These are phyloP conservation scores for Botryotinia globosa DNA, from an alignment of 2,329 filamentous ascomycete genomes.

Conservation along the genomic window DNA sequence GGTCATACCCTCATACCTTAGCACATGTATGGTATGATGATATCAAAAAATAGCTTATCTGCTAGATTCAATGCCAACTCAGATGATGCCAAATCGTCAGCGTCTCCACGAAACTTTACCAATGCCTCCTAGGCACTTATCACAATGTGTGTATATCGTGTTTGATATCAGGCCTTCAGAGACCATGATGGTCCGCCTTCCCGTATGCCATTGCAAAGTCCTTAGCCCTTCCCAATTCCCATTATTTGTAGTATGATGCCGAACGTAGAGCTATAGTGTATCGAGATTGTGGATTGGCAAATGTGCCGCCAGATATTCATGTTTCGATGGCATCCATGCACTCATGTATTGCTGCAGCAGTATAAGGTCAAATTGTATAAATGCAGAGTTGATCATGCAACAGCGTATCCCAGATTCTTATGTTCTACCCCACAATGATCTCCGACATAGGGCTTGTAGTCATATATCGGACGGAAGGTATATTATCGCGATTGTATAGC, in stretches of 20 bases:
- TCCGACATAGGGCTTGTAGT: slow-evolving; percentile 13
- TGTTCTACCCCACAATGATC: slow-evolving; percentile 16
- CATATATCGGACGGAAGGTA: slow-evolving; percentile 12
- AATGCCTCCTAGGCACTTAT: not conserved
- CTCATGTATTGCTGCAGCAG: not conserved
- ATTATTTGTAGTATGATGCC: not conserved
- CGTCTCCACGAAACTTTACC: not conserved
- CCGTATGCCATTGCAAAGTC: not conserved
- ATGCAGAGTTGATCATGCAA: slow-evolving; percentile 14
- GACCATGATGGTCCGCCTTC: not conserved
- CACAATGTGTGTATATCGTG: not conserved
- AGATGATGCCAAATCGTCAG: slow-evolving; percentile 5
- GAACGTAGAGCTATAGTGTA: not conserved
- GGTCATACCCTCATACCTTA: not conserved
- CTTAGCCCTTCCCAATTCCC: not conserved
- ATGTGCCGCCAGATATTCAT: not conserved
- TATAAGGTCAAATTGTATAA: not conserved
- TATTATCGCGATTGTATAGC: slow-evolving; percentile 12
- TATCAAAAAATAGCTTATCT: not conserved
- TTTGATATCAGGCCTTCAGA: not conserved
- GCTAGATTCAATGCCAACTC: not conserved
- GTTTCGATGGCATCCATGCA: not conserved
- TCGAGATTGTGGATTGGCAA: not conserved
- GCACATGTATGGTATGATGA: not conserved
- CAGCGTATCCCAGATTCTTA: not conserved